Base-by-base conservation (phyloP, 23 red algal genomes). In the Porphyridium purpureum region DNA sequence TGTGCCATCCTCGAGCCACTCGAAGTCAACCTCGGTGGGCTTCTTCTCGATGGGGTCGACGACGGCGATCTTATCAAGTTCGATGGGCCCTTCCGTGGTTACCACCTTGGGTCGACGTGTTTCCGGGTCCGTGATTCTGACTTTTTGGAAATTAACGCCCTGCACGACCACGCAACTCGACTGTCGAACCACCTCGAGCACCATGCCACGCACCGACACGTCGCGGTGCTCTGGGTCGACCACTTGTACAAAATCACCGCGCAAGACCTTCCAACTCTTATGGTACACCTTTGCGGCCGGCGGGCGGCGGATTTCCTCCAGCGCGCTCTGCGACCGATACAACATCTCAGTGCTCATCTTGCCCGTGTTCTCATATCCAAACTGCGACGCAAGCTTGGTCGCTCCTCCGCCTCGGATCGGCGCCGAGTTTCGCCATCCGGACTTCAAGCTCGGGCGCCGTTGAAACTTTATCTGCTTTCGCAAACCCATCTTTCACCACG, bases 1-100 rank as follows among this genome's bases (percentile, higher is more conserved):
- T 36, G 85, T 93, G 19, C 85, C 85, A 63, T 93, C 85, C 42
- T 93, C 85, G 44, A 82, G 27, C 54, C 60, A 93, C 19, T 51
- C 64, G 60, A 64, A 75, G n/a, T 51, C 42, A 32, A 93, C 67
- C 3, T 53, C 22, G 25, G 75, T 82, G 40, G 85, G 75, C 24
- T 30, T 35, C 25, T 70, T 69, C 24, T 67, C 82, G 32, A 72
- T 29, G 3, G 85, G 85, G 33, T 75, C 82, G n/a, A 93, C 75
- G n/a, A 93, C 64, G 4, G 65, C 63, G 1, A 93, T 75, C 35
- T 74, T 62, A 0, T 57, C 67, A 21, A 77, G 75, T 41, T 81
- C 67, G 4, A 93, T 49, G 3, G 75, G 75, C 9, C 61, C 69
- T 55, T 93, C 85, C 7, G 85, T 93, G 20, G 40, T 19, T 6